Percentiles rank a stretch among this genome's conserved stretches.
phyloP scores from a whole-genome alignment of 176 grass and related monocot species.

The Canna indica region DNA sequence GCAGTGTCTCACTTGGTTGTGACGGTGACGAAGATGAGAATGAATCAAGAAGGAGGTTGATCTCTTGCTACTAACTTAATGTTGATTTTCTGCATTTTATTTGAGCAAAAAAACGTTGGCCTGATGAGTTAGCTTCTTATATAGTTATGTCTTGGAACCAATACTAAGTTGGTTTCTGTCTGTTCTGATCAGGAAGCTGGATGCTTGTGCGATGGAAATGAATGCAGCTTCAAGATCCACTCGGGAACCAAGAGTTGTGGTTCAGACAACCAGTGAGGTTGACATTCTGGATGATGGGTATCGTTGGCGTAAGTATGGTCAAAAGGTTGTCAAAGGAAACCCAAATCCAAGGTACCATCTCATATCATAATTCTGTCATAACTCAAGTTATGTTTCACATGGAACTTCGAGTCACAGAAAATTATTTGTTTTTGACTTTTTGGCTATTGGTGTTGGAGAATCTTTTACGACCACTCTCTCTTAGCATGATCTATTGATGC shows the following conservation, averaged over 20 bases:
- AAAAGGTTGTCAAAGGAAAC: slow-evolving; percentile 99
- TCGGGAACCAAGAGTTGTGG: slow-evolving; percentile 83
- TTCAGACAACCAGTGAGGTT: slow-evolving; percentile 96
- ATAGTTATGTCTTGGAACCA: slow-evolving; percentile 9
- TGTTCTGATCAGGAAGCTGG: slow-evolving; percentile 58
- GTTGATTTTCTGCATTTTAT: not conserved
- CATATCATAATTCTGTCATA: not conserved
- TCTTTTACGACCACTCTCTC: slow-evolving; percentile 2
- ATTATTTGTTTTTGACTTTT: not conserved
- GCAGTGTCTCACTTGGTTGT: slow-evolving; percentile 35
- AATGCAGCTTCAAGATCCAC: slow-evolving; percentile 62
- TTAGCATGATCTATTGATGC: slow-evolving; percentile 18
- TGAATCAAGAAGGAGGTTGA: slow-evolving; percentile 88
- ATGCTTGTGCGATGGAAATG: slow-evolving; percentile 73
- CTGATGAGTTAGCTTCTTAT: not conserved
- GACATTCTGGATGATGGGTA: slow-evolving; percentile 98
- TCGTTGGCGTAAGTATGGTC: slow-evolving; percentile 97
- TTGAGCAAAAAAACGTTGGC: not conserved
- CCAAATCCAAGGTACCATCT: slow-evolving; percentile 80
- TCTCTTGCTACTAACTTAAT: not conserved
- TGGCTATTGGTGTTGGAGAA: not conserved
- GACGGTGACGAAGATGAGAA: slow-evolving; percentile 70
- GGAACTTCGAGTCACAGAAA: not conserved
- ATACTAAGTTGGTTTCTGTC: slow-evolving; percentile 3
- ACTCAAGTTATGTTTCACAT: not conserved